Conservation (phyloP, 345 rosid species). For the Capsella bursapastoris region DNA sequence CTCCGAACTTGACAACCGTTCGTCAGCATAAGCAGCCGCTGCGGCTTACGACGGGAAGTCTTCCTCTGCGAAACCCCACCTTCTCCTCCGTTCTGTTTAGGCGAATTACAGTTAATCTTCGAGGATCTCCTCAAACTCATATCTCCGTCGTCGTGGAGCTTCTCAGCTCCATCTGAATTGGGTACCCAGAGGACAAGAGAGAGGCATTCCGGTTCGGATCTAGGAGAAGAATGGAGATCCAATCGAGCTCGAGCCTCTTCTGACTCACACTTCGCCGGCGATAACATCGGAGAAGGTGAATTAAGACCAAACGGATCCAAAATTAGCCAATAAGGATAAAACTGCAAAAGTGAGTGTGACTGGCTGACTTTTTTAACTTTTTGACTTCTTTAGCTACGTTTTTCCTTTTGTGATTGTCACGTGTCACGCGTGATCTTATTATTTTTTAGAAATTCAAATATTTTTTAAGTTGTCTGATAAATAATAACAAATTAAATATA, state of each 20-base stretch:
- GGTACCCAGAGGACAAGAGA: conserved; percentile 33
- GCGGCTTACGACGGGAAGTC: conserved; percentile 13
- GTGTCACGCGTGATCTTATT: no score
- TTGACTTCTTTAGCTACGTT: no score
- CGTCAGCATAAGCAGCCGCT: neutral
- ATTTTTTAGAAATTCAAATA: no score
- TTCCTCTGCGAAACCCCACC: neutral
- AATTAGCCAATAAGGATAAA: neutral
- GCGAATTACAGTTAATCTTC: conserved; percentile 23
- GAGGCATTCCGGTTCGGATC: conserved; percentile 29
- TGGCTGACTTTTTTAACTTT: neutral
- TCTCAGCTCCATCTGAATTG: conserved; percentile 8
- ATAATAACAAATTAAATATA: no score
- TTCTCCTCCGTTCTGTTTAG: conserved; percentile 13
- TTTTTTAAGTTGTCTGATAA: no score
- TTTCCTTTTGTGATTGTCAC: no score
- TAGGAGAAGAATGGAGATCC: neutral
- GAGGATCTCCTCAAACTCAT: conserved; percentile 39
- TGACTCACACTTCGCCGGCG: conserved; percentile 36
- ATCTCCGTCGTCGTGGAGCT: conserved; percentile 5
- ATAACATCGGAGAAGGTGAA: conserved; percentile 27
- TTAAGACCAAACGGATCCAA: neutral
- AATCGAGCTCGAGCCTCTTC: neutral
- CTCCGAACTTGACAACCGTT: conserved; percentile 27
- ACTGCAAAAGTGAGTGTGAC: neutral